These are phyloP conservation scores for Talaromyces ruber DNA, from an alignment of 495 filamentous ascomycete species.

Conservation along the genomic window DNA sequence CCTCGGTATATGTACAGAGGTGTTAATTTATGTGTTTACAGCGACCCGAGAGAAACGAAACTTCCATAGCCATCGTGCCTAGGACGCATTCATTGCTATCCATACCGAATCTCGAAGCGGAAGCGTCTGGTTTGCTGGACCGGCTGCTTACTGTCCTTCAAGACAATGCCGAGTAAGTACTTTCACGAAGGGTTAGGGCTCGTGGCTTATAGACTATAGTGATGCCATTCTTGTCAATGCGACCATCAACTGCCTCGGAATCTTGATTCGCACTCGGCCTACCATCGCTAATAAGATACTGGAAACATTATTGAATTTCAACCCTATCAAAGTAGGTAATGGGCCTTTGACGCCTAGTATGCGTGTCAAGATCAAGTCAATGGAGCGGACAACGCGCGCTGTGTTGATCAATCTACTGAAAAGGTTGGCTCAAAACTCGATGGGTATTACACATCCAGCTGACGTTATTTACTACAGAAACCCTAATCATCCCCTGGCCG, in stretches of 20 bases:
- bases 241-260: conserved; percentile 77
- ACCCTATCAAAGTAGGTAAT: conserved; percentile 70
- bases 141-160: conserved; percentile 80
- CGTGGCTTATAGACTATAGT: conserved; percentile 22
- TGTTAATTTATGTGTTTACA: conserved; percentile 21
- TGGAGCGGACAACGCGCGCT: conserved; percentile 84
- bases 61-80: conserved; percentile 78
- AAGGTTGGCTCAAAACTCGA: conserved; percentile 41
- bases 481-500: conserved; percentile 54
- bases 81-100: conserved; percentile 69
- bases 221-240: conserved; percentile 87
- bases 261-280: conserved; percentile 71
- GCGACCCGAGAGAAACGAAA: conserved; percentile 78
- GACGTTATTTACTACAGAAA: conserved; percentile 40
- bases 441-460: conserved; percentile 2
- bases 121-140: conserved; percentile 82
- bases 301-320: conserved; percentile 79
- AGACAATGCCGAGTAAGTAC: conserved; percentile 66
- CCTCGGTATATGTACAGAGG: background rate
- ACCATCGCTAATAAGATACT: conserved; percentile 78
- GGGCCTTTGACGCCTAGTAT: conserved; percentile 68
- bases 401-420: conserved; percentile 73
- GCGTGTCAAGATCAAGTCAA: conserved; percentile 78
- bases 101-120: conserved; percentile 76
- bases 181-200: background rate